A percentile compares a stretch with the other conserved stretches of the same genome.
phyloP scores from a whole-genome alignment of 1,284 basidiomycete genomes.

The Phenoliferia sp. region DNA sequence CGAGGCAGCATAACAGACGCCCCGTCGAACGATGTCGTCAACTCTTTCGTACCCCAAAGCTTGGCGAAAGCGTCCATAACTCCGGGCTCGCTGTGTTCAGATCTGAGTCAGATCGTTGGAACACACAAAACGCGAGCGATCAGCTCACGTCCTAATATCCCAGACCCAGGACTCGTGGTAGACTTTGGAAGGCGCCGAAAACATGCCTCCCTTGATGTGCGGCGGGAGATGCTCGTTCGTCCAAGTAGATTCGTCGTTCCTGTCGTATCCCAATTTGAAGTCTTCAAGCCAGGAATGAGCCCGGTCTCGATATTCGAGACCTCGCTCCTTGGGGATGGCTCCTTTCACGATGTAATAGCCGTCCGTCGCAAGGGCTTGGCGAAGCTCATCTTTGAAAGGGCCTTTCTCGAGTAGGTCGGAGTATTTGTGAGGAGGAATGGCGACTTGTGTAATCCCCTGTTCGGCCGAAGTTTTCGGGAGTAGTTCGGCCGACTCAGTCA shows the following conservation, averaged over 20 bases:
- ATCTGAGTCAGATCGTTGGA: too few species aligned
- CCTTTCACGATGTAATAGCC: slow-evolving; percentile 38
- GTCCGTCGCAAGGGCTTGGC: slow-evolving; percentile 35
- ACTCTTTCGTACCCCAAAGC: slow-evolving; percentile 27
- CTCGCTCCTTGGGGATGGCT: slow-evolving; percentile 33
- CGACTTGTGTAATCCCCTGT: too few species aligned
- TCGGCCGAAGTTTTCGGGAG: too few species aligned
- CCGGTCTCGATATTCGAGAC: slow-evolving; percentile 30
- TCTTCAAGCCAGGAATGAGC: slow-evolving; percentile 38
- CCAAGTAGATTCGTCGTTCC: slow-evolving; percentile 35
- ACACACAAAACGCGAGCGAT: not conserved
- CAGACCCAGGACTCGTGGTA: slow-evolving; percentile 9
- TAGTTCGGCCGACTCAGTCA: too few species aligned
- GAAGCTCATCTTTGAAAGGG: slow-evolving; percentile 31
- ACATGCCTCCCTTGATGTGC: slow-evolving; percentile 9
- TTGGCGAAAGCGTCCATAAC: slow-evolving; percentile 41
- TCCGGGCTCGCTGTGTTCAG: slow-evolving; percentile 35
- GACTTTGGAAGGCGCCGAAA: not conserved
- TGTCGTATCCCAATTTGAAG: slow-evolving; percentile 37
- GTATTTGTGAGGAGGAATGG: slow-evolving; percentile 3
- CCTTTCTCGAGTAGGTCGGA: slow-evolving; percentile 5
- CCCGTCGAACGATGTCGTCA: slow-evolving; percentile 23
- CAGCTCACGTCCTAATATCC: slow-evolving; percentile 8
- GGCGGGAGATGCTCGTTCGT: slow-evolving; percentile 35
- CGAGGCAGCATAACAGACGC: slow-evolving; percentile 43